Conservation (phyloP, 2,329 filamentous ascomycete species). For the Rhynchosporium secalis region DNA sequence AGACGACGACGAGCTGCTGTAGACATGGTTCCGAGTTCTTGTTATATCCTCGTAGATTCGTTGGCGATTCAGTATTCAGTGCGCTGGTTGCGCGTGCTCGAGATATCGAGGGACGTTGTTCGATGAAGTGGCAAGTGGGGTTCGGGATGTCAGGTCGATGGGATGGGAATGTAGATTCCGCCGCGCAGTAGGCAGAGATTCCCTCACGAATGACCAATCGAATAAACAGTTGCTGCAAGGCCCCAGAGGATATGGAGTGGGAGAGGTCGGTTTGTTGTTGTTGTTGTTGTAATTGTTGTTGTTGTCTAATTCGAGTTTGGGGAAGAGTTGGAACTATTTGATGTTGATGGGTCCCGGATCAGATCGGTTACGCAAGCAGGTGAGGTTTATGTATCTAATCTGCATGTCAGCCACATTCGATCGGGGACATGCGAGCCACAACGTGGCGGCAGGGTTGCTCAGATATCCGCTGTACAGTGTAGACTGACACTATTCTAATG, state of each 20-base stretch:
- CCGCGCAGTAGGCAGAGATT: constrained; percentile 3
- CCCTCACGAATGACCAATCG: neutral
- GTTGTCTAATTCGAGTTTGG: neutral
- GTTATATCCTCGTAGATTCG: neutral
- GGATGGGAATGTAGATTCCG: constrained; percentile 25
- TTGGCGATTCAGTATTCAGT: neutral
- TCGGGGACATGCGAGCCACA: neutral
- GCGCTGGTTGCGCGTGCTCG: neutral
- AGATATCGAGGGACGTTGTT: neutral
- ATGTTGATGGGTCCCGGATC: neutral
- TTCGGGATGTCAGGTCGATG: constrained; percentile 7
- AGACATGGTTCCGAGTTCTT: constrained; percentile 60
- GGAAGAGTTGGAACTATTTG: neutral
- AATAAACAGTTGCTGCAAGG: neutral
- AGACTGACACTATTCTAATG: neutral
- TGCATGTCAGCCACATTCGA: neutral
- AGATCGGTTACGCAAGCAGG: too few species aligned
- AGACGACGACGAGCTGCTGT: constrained; percentile 92
- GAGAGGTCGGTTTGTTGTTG: neutral
- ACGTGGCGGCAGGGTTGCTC: constrained; percentile 3
- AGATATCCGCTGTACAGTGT: neutral
- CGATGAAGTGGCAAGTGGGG: constrained; percentile 1
- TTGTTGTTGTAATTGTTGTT: too few species aligned
- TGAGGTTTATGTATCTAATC: neutral
- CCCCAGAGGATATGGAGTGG: neutral